Conservation (phyloP, 2,329 filamentous ascomycete genomes). For the Daldinia sp. region DNA sequence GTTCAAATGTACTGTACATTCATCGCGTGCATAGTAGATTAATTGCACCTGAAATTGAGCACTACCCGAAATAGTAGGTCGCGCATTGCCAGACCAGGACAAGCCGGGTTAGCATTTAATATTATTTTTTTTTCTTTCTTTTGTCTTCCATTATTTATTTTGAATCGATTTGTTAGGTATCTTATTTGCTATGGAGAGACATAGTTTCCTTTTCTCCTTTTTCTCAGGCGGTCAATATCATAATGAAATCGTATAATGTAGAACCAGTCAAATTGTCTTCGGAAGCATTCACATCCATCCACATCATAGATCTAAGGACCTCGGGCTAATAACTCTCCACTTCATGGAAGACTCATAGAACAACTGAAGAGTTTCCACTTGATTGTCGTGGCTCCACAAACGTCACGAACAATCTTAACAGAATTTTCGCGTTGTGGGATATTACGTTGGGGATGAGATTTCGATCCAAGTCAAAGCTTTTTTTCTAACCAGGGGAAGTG, state of each 20-base stretch:
- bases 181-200: background rate
- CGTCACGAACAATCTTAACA: constrained; percentile 33
- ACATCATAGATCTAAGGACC: constrained; percentile 21
- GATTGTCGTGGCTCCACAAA: constrained; percentile 41
- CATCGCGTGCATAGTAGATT: constrained; percentile 42
- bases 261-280: constrained; percentile 1
- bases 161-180: background rate
- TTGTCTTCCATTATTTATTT: constrained; percentile 3
- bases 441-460: constrained; percentile 37
- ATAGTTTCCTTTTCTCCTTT: constrained; percentile 1
- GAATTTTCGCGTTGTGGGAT: constrained; percentile 36
- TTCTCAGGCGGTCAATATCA: constrained; percentile 18
- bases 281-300: constrained; percentile 5
- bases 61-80: constrained; percentile 45
- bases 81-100: constrained; percentile 35
- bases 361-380: constrained; percentile 37
- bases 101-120: constrained; percentile 26
- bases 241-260: constrained; percentile 2
- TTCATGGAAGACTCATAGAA: constrained; percentile 45
- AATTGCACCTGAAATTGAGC: constrained; percentile 49
- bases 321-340: constrained; percentile 34
- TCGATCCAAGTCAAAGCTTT: constrained; percentile 38
- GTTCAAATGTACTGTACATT: constrained; percentile 47
- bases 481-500: constrained; percentile 35
- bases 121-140: constrained; percentile 8